Conservation (phyloP, 352 stramenopile genomes). For the Blastocystis sp. region DNA sequence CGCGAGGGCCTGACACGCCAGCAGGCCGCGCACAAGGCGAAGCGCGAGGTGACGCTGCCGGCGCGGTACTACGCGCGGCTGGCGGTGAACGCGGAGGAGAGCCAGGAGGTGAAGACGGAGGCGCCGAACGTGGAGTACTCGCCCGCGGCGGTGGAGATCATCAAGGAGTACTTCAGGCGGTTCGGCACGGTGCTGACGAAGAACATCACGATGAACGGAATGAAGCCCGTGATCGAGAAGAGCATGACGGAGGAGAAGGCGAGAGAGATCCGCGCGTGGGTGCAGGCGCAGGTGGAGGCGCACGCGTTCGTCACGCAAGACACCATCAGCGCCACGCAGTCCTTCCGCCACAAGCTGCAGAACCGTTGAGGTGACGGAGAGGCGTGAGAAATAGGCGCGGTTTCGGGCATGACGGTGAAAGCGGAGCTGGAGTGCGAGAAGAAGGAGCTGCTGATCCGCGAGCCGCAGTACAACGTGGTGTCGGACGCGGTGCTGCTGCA, state of each 20-base stretch:
- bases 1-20: neutral
- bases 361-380: neutral
- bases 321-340: neutral
- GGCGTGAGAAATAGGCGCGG: neutral
- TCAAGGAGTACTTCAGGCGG: slow-evolving; percentile 23
- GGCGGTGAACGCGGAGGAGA: neutral
- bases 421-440: neutral
- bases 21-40: neutral
- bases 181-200: slow-evolving; percentile 11
- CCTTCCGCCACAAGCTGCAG: neutral
- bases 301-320: neutral
- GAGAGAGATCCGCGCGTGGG: neutral
- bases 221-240: slow-evolving; percentile 8
- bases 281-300: neutral
- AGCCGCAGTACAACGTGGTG: slow-evolving; percentile 27
- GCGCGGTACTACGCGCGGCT: neutral
- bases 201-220: neutral
- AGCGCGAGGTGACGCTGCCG: neutral
- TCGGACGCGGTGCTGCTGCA: slow-evolving; percentile 1
- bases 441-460: slow-evolving; percentile 25
- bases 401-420: neutral
- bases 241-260: neutral
- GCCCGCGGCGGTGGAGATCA: neutral
- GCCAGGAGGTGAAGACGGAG: neutral
- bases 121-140: slow-evolving; percentile 11